These are phyloP conservation scores for Salix arbutifolia DNA, from an alignment of 345 rosid genomes.

Conservation along the genomic window DNA sequence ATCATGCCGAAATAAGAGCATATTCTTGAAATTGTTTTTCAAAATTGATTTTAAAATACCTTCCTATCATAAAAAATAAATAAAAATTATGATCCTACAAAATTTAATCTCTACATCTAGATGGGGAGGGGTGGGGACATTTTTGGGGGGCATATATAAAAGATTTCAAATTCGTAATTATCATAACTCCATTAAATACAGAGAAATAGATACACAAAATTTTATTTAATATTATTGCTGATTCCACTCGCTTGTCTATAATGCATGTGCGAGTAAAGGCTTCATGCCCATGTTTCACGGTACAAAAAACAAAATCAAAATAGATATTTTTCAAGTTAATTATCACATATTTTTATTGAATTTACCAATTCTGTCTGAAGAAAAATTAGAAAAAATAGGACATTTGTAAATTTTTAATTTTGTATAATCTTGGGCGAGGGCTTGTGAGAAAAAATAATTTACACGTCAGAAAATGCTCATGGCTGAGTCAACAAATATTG, in stretches of 20 bases:
- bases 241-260: not conserved
- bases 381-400: too few relatives aligned
- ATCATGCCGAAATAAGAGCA: too few relatives aligned
- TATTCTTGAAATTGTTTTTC: too few relatives aligned
- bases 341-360: not conserved
- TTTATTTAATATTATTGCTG: too few relatives aligned
- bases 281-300: not conserved
- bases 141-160: not conserved
- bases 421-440: not conserved
- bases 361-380: too few relatives aligned
- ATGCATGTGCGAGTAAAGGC: not conserved
- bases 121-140: not conserved
- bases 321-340: too few relatives aligned
- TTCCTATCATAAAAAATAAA: too few relatives aligned
- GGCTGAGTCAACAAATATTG: slow-evolving; percentile 13
- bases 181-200: not conserved
- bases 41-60: too few relatives aligned
- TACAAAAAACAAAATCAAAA: not conserved
- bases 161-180: too few relatives aligned
- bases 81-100: slow-evolving; percentile 6
- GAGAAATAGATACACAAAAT: not conserved
- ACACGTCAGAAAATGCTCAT: slow-evolving; percentile 27
- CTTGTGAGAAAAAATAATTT: not conserved
- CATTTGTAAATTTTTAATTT: too few relatives aligned
- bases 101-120: not conserved